These are phyloP conservation scores for Torulaspora microellipsoides DNA, from an alignment of 805 yeast species.

Conservation along the genomic window DNA sequence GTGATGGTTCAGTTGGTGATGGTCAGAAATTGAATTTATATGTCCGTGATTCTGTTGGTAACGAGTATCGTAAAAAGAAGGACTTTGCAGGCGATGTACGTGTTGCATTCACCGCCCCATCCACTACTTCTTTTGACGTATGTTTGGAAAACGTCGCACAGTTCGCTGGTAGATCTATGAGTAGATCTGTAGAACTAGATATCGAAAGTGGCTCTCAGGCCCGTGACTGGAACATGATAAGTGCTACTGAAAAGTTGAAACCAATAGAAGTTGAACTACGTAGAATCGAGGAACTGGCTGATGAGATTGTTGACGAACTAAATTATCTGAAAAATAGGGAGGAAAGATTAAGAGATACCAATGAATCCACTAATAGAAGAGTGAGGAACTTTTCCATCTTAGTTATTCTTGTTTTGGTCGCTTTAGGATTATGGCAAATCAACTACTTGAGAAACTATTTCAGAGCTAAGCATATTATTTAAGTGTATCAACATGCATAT, in stretches of 20 bases:
- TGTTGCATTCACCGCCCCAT: constrained; percentile 80
- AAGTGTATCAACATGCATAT: neutral
- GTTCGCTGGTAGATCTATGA: constrained; percentile 40
- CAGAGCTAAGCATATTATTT: constrained; percentile 76
- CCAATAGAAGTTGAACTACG: constrained; percentile 90
- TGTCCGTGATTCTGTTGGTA: constrained; percentile 76
- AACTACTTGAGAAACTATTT: constrained; percentile 89
- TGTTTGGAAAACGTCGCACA: constrained; percentile 72
- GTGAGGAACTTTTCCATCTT: constrained; percentile 80
- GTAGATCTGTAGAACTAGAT: constrained; percentile 80
- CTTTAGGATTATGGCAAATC: constrained; percentile 89
- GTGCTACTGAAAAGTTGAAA: constrained; percentile 86
- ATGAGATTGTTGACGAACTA: constrained; percentile 74
- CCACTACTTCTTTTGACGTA: constrained; percentile 81
- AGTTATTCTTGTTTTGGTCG: constrained; percentile 62
- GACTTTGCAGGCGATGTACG: constrained; percentile 69
- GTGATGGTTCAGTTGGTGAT: constrained; percentile 75
- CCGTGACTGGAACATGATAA: constrained; percentile 94
- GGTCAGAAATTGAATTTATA: constrained; percentile 73
- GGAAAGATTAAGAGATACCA: constrained; percentile 90
- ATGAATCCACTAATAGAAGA: constrained; percentile 91
- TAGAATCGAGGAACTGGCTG: constrained; percentile 78
- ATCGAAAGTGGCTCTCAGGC: constrained; percentile 96
- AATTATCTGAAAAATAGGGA: constrained; percentile 84
- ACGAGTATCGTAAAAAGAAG: constrained; percentile 73